Evolutionary conservation across 169 alveolate genomes (phyloP), one percentile per base, ranked within the genome.

Genomic region (Plasmodium adleri): DNA sequence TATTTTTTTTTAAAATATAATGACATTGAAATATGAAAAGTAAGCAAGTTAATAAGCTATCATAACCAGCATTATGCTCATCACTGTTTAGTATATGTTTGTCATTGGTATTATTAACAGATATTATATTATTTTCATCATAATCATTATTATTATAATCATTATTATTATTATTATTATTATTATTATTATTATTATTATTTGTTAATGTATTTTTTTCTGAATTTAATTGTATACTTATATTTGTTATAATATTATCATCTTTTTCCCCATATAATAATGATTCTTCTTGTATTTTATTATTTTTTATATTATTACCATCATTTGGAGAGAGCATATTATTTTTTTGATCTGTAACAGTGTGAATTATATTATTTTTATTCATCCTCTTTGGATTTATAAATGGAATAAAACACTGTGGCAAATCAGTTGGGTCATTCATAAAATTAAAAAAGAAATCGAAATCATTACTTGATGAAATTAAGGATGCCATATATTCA

Each of bases 41-140:
- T 52, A 95, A 39, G 59, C 96, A 83, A 20, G 98, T 96, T 97
- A 96, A 93, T 85, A 96, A 87, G 59, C 97, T 94, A 75, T 96
- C 98, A 74, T 94, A 96, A 20, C 98, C 98, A 0, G 98, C 98
- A 56, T 95, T 96, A 66, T 95, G 98, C 28, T 88, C 85, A 68
- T 66, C 90, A 87, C 93, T 92, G 60, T 56, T 91, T 32, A 24
- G 62, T 13, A 54, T 75, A 68, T 85, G 63, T 6, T 56, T 8
- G 13, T 59, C 45, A 6, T 43, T 67, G 5, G 83, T 47, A 56
- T 72, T 74, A 13, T 43, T 60, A n/a, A 54, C 13, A 49, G 24
- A 20, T 76, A 26, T 52, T 47, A 43, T 22, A 15, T 15, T n/a
- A n/a, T 26, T 28, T 80, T 76, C 59, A 24, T 64, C 9, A 45